These are phyloP conservation scores for Amylocarpus encephaloides DNA, from an alignment of 2,329 filamentous ascomycete genomes.

Conservation along the genomic window DNA sequence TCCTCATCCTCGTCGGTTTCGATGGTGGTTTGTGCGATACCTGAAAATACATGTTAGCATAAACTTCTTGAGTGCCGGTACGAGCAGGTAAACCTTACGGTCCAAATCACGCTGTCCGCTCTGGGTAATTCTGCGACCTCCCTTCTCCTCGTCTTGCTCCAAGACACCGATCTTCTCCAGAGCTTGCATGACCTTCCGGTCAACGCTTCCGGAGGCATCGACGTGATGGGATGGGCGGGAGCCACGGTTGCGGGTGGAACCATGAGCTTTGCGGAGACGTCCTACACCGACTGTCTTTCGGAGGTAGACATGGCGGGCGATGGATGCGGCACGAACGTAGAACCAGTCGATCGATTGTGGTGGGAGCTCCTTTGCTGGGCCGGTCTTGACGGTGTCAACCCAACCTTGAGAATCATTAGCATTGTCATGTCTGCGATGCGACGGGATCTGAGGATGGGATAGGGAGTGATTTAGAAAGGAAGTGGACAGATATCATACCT, in stretches of 20 bases:
- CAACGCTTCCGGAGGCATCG: constrained; percentile 88
- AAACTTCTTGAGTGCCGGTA: constrained; percentile 8
- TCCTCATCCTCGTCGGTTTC: constrained; percentile 68
- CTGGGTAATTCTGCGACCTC: constrained; percentile 97
- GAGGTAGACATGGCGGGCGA: constrained; percentile 98
- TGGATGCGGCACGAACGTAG: constrained; percentile 82
- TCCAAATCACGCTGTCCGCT: constrained; percentile 98
- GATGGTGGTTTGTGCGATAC: constrained; percentile 74
- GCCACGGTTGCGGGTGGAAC: constrained; percentile 94
- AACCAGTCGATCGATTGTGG: constrained; percentile 98
- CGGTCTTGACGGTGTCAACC: constrained; percentile 99
- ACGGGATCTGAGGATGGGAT: background rate
- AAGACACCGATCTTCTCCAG: constrained; percentile 99
- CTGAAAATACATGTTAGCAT: constrained; percentile 30
- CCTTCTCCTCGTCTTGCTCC: constrained; percentile 97
- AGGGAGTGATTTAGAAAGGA: constrained; percentile 1
- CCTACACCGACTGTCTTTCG: constrained; percentile 99
- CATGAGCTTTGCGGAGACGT: constrained; percentile 94
- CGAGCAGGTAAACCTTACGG: constrained; percentile 44
- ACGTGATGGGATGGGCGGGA: constrained; percentile 88
- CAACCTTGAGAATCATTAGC: constrained; percentile 56
- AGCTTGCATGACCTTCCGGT: constrained; percentile 95
- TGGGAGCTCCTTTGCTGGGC: constrained; percentile 91
- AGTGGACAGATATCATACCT: constrained; percentile 51
- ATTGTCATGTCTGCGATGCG: background rate